Evolutionary conservation across 768 basidiomycete species (phyloP), one percentile per base, ranked within the genome.

Genomic region (Suillus brevipes): DNA sequence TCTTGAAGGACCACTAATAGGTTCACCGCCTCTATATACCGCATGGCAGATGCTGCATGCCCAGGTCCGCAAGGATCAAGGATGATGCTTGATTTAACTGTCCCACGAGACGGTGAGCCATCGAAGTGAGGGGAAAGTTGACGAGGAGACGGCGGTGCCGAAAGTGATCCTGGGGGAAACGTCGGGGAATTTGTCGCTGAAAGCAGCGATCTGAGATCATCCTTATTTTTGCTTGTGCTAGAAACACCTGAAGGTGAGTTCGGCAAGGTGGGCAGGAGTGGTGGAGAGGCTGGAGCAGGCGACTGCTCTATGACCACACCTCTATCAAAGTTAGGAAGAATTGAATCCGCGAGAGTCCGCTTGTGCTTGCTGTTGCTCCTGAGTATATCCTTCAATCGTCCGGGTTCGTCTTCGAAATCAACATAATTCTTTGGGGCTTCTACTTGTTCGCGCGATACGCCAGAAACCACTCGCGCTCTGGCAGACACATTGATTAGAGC

Each of bases 341-440:
- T 42, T 37, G 75, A 62, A 20, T 83, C 83, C 23, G 70, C 71
- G 36, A 77, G 66, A 36, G 72, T 38, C 18, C 76, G 68, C 37
- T 57, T 2, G 16, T 64, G 64, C 67, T 71, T 78, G 36, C 76
- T 86, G 63, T 74, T 83, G 12, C 84, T 86, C 69, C 87, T 89
- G 38, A 94, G 74, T 71, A 94, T 80, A 42, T 87, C 89, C 72
- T 90, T 92, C 66, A 94, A 80, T 68, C 87, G 88, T 62, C 88
- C 89, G 2, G 88, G 82, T 71, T 94, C 92, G 52, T 92, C 90
- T 3, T 94, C 92, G 64, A 87, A 92, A 71, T 94, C 93, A 2
- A 93, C 88, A 70, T 85, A 88, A 68, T 87, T 91, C 77, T 85
- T 91, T 0, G 90, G 87, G 0, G 92, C 92, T 73, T 93, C 89